Base-by-base conservation (phyloP, 2,329 filamentous ascomycete species). In the Drechslerella dactyloides region DNA sequence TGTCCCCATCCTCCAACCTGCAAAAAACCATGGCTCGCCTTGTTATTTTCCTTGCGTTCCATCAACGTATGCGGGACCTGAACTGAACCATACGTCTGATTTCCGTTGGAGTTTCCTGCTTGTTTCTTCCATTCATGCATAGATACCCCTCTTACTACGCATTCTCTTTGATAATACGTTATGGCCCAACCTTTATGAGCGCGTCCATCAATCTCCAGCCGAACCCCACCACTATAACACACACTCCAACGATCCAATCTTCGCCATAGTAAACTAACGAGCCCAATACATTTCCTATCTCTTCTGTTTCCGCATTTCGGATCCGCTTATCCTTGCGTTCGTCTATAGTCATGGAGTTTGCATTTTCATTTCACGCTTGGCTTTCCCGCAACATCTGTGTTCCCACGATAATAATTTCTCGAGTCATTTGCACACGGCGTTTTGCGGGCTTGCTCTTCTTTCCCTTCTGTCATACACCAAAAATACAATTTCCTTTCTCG, bases 361-460 rank as follows among this genome's bases (percentile, higher is more conserved):
- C 42, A 63, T 72, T 63, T 63, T 50, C 46, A 64, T 33, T 33
- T 66, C 58, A 58, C 64, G 48, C 33, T 42, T 59, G 69, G 69
- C 59, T 68, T 66, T 75, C 48, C 68, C 64, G 58, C 72, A 62
- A 70, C 66, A 30, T 52, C 51, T 61, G 58, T 54, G 55, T 51
- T 56, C 61, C 50, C 51, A 65, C 33, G 56, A 46, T 73, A 69
- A 65, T 61, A 66, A 56, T 61, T 60, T 60, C 40, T 46, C 24
- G 48, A 74, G 48, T 69, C 61, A 74, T 73, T 61, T 66, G 59
- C 60, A 73, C 57, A 58, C 44, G 56, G 61, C 68, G 60, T 66
- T 62, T 42, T 62, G 52, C 61, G 48, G 65, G 48, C 57, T 64
- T 65, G 54, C 54, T 44, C 27, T 69, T 44, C 48, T 21, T 69